Percentiles rank a stretch among this genome's conserved stretches.
These are phyloP conservation scores for Lactifluus rugatus DNA, from an alignment of 768 basidiomycete genomes.

Conservation along the genomic window DNA sequence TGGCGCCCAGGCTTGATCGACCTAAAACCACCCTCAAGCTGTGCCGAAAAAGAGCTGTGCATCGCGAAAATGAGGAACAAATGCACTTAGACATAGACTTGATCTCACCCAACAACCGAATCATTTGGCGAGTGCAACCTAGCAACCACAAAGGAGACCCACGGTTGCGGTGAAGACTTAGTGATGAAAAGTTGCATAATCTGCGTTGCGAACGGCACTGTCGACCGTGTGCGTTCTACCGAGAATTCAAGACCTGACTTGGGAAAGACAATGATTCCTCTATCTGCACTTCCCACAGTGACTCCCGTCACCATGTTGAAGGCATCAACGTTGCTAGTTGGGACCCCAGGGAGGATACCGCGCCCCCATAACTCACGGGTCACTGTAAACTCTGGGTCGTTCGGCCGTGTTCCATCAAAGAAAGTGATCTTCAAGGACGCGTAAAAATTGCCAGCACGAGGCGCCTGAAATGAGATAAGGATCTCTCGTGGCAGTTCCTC, in stretches of 20 bases:
- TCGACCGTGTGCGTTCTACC: background rate
- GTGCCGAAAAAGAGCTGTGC: slow-evolving; percentile 4
- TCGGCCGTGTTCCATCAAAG: background rate
- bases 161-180: background rate
- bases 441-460: background rate
- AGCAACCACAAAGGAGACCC: background rate
- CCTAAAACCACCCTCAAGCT: background rate
- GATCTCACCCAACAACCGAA: background rate
- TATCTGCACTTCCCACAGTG: background rate
- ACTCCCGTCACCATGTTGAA: background rate
- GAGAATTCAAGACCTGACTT: slow-evolving; percentile 13
- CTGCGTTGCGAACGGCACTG: background rate
- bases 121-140: background rate
- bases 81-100: background rate
- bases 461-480: slow-evolving; percentile 2
- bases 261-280: slow-evolving; percentile 8
- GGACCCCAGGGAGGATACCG: background rate
- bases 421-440: background rate
- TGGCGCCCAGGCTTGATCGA: background rate
- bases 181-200: background rate
- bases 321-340: background rate
- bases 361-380: background rate
- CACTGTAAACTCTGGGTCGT: background rate
- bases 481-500: background rate
- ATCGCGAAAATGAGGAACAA: background rate